Conservation (phyloP, 495 filamentous ascomycete genomes). For the Xylaria telfairii region DNA sequence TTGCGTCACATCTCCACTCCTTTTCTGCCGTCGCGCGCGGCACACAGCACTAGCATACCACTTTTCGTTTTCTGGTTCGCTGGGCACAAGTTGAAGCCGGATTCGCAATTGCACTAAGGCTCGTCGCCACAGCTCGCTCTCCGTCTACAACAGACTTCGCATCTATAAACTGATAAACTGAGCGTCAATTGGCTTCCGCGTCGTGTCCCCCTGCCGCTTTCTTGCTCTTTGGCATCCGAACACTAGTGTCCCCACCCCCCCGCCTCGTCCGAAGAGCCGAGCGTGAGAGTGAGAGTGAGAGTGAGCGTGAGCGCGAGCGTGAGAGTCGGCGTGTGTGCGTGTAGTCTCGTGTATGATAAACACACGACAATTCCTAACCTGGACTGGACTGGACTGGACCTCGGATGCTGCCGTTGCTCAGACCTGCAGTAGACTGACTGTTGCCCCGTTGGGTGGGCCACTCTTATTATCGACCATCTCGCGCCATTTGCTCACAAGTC, state of each 20-base stretch:
- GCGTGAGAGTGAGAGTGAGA: conserved; percentile 7
- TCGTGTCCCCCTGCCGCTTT: not conserved
- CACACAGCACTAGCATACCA: not conserved
- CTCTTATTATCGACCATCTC: not conserved
- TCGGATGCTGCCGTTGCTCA: conserved; percentile 13
- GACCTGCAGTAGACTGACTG: conserved; percentile 14
- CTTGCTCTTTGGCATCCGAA: not conserved
- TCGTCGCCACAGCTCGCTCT: not conserved
- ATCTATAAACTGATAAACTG: not conserved
- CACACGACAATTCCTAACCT: not conserved
- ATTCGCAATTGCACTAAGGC: not conserved
- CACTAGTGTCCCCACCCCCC: not conserved
- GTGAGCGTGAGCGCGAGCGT: too few relatives aligned
- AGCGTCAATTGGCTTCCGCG: not conserved
- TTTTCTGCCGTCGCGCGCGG: not conserved
- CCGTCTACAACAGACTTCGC: not conserved
- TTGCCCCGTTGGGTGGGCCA: conserved; percentile 13
- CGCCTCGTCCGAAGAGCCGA: not conserved
- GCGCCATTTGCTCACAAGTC: conserved; percentile 1
- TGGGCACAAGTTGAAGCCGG: not conserved
- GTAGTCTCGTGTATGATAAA: conserved; percentile 1
- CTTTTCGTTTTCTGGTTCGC: not conserved
- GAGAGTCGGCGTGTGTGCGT: not conserved
- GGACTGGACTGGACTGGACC: not conserved
- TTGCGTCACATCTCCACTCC: conserved; percentile 16